A percentile compares a stretch with the other conserved stretches of the same genome.
Evolutionary conservation across 2,329 filamentous ascomycete species (phyloP).

Genomic region (Phyllosticta paracitricarpa): DNA sequence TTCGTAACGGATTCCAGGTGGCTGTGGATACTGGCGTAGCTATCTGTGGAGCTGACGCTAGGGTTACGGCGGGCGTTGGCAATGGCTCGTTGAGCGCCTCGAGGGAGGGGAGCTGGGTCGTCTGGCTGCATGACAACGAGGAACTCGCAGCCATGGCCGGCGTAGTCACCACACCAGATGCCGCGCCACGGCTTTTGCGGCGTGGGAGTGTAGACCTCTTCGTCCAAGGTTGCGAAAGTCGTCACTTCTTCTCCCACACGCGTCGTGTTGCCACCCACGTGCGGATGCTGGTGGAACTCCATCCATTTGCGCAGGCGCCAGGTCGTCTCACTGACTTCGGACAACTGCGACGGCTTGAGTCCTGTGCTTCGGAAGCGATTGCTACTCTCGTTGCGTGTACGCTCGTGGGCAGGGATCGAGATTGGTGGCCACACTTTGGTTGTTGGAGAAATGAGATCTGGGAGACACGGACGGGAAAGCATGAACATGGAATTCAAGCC

Average conservation of each 20-base stretch:
- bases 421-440: slow-evolving; percentile 62
- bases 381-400: slow-evolving; percentile 43
- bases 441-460: slow-evolving; percentile 25
- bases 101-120: slow-evolving; percentile 31
- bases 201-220: slow-evolving; percentile 70
- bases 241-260: slow-evolving; percentile 44
- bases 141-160: slow-evolving; percentile 81
- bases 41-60: neutral
- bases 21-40: slow-evolving; percentile 4
- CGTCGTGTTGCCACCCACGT: slow-evolving; percentile 23
- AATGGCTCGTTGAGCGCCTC: neutral
- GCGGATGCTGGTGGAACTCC: slow-evolving; percentile 42
- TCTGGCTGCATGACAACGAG: slow-evolving; percentile 70
- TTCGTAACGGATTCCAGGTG: neutral
- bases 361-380: slow-evolving; percentile 34
- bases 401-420: slow-evolving; percentile 53
- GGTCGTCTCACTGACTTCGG: slow-evolving; percentile 55
- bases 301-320: slow-evolving; percentile 74
- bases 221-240: slow-evolving; percentile 64
- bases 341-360: slow-evolving; percentile 42
- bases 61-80: neutral
- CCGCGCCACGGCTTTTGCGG: slow-evolving; percentile 72
- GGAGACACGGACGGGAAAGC: slow-evolving; percentile 47
- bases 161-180: slow-evolving; percentile 89
- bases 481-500: slow-evolving; percentile 57